Conservation (phyloP, 208 protist species). For the Leishmania gerbilli region DNA sequence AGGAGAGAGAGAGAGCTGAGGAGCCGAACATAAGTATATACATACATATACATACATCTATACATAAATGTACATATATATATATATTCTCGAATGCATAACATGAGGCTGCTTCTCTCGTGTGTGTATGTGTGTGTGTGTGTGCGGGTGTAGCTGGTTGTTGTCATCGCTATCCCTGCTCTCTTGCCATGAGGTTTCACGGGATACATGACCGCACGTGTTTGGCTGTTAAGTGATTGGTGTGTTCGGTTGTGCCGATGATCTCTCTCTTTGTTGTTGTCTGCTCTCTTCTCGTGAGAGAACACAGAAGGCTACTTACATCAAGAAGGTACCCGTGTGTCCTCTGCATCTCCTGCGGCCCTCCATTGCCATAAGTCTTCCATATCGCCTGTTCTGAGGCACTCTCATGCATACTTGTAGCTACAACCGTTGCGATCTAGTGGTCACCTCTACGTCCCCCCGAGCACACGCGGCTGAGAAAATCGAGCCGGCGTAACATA, state of each 20-base stretch:
- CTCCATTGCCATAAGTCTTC: neutral
- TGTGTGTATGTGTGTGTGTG: neutral
- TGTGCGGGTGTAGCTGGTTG: neutral
- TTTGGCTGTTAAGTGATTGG: neutral
- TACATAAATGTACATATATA: neutral
- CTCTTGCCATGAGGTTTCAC: neutral
- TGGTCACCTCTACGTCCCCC: neutral
- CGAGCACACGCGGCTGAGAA: neutral
- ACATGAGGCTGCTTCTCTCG: neutral
- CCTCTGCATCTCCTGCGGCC: neutral
- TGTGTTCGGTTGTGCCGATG: neutral
- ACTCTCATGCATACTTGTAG: neutral
- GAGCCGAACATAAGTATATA: neutral
- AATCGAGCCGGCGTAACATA: neutral
- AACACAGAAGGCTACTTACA: conserved; percentile 4
- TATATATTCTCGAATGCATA: neutral
- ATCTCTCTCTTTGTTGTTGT: neutral
- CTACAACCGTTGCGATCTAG: neutral
- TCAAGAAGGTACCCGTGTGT: neutral
- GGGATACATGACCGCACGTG: neutral
- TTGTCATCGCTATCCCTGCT: neutral
- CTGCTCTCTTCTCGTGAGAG: neutral
- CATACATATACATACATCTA: too few species aligned
- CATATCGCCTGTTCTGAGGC: neutral
- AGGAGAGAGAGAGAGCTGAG: conserved; percentile 3